Base-by-base conservation (phyloP, 2,329 filamentous ascomycete genomes). In the Aspergillus fumigatus region DNA sequence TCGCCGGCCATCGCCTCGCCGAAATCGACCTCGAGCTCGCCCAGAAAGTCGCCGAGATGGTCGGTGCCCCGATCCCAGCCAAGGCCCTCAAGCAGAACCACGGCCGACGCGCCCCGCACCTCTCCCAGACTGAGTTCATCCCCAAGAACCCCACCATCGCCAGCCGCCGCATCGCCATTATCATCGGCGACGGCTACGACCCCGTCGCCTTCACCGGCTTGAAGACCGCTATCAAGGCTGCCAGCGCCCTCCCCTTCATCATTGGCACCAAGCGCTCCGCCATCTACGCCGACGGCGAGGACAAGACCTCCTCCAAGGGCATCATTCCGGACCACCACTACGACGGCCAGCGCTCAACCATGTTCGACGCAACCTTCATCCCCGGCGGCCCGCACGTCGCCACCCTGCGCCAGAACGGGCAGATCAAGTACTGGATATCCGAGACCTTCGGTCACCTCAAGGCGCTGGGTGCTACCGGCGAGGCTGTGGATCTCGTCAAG, bases 341-440 rank as follows among this genome's bases (percentile, higher is more conserved):
- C 51, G 88, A 92, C 63, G 90, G 88, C 0, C 86, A 88, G 82
- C 84, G 90, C 17, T 90, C 86, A 4, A 76, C 87, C 38, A 85
- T 94, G 80, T 93, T 93, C 61, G 90, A 94, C 68, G 86, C 88
- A 0, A 68, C 92, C 27, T 92, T 91, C 67, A 76, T 95, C 2
- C 89, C 89, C 1, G 89, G 89, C 1, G 90, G 90, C 1, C 77
- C 80, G 0, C 79, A 86, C 0, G 75, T 89, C 23, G 74, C 80
- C 43, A 83, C 83, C 0, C 80, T 94, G 0, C 75, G 80, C 53
- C 86, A 86, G 77, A 90, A 82, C 60, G 89, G 90, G 0, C 85
- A 89, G 17, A 88, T 88, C 0, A 71, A 89, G 7, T 88, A 92
- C 75, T 93, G 88, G 84, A 76, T 93, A 2, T 83, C 88, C 2